These are phyloP conservation scores for Ilyonectria mors-panacis DNA, from an alignment of 2,329 filamentous ascomycete genomes.

Conservation along the genomic window DNA sequence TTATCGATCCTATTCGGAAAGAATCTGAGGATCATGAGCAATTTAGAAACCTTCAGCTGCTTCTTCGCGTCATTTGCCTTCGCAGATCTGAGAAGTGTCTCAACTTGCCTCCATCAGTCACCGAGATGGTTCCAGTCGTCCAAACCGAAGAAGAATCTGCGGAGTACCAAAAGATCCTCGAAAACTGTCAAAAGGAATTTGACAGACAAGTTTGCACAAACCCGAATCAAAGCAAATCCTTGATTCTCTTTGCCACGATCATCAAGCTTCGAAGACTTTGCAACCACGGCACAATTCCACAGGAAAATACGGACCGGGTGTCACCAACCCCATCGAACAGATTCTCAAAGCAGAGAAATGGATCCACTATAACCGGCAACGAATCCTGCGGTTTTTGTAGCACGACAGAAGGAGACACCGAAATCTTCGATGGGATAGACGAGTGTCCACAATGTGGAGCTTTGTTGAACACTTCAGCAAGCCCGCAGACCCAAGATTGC, in stretches of 20 bases:
- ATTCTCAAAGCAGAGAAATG: not conserved
- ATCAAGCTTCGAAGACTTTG: not conserved
- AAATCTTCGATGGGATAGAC: not conserved
- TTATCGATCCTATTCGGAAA: not conserved
- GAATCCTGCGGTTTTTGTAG: not conserved
- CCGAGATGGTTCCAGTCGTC: not conserved
- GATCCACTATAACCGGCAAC: not conserved
- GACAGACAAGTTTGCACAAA: not conserved
- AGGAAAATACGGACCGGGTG: not conserved
- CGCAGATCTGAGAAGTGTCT: not conserved
- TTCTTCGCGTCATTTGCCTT: not conserved
- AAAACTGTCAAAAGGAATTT: not conserved
- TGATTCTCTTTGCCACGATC: conserved; percentile 1
- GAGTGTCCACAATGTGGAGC: not conserved
- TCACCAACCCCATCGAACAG: not conserved
- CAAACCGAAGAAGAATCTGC: not conserved
- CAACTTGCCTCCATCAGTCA: not conserved
- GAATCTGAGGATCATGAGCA: not conserved
- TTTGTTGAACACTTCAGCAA: not conserved
- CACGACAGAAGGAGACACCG: not conserved
- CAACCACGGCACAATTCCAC: not conserved
- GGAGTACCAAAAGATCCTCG: not conserved
- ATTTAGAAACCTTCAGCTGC: not conserved
- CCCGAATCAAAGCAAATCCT: not conserved
- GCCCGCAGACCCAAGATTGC: not conserved